Evolutionary conservation across 208 protist genomes (phyloP), one percentile per base, ranked within the genome.

Genomic region (Crithidia sp.): DNA sequence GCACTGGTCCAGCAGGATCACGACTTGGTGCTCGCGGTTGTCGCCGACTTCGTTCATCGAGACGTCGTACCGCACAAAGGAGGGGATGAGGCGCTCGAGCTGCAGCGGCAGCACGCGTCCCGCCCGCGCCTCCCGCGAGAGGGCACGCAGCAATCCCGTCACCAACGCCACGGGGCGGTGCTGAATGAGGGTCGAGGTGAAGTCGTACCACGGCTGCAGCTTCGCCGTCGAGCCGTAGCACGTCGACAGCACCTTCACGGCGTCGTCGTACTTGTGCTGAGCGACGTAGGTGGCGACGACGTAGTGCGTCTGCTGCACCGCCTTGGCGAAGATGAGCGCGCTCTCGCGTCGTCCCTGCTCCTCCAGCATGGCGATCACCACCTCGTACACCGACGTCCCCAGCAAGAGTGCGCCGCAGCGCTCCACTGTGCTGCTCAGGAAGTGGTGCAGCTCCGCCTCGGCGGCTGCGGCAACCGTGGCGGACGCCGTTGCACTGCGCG

Each of bases 1-100:
- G 75, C 87, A 95, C 67, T 92, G 80, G 76, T 98, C 82, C 52
- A 99, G 84, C 71, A 98, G 97, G 37, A 87, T 62, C 28, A 99
- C 90, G 40, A 96, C 94, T 75, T 98, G 95, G 74, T 99, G 95
- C 71, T 95, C 85, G 16, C 64, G 39, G 64, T 87, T 85, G 61
- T 39, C 75, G 16, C 63, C 69, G 36, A 81, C 80, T 52, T 95
- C 83, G 73, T 95, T 94, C 63, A 79, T 71, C 19, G 66, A 19
- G 9, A 83, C 73, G 66, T 88, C 79, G 60, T 99, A 99, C 19
- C 83, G 77, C 67, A 97, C 94, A 14, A 99, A 87, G n/a, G 94
- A 83, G 4, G 97, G 97, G 40, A 99, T 87, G 19, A 99, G 88
- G 45, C 86, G 83, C 28, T 88, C 79, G 61, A 95, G 80, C 28